Percentiles rank a stretch among this genome's conserved stretches.
phyloP scores from a whole-genome alignment of 2,329 filamentous ascomycete genomes.

The Verticillium klebahnii region DNA sequence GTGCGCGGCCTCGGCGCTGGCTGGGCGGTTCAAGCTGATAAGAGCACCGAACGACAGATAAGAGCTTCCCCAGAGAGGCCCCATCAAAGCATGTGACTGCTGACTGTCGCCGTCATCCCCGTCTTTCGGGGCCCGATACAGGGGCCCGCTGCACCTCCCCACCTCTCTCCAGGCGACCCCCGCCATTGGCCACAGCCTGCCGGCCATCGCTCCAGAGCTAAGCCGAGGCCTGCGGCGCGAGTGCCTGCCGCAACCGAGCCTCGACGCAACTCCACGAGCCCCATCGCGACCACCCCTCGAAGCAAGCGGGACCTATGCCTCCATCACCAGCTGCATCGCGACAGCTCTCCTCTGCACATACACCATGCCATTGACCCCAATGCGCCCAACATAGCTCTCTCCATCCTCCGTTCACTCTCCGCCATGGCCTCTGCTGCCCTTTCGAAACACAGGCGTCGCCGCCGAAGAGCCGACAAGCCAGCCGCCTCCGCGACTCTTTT shows the following conservation, averaged over 20 bases:
- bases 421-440: conserved; percentile 21
- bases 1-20: no score
- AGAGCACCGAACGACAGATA: background rate
- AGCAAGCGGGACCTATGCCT: background rate
- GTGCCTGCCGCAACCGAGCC: background rate
- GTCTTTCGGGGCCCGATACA: background rate
- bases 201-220: background rate
- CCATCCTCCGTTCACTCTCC: background rate
- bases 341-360: background rate
- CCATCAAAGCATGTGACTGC: background rate
- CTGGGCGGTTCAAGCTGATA: background rate
- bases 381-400: background rate
- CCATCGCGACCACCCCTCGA: background rate
- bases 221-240: background rate
- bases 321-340: background rate
- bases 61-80: background rate
- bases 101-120: background rate
- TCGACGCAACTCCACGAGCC: background rate
- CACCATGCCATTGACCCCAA: background rate
- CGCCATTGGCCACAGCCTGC: background rate
- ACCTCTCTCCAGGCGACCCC: background rate
- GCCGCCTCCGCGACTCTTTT: conserved; percentile 75
- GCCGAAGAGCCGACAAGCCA: conserved; percentile 63
- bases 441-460: conserved; percentile 39
- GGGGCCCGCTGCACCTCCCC: background rate